Evolutionary conservation across 768 basidiomycete species (phyloP), one percentile per base, ranked within the genome.

Genomic region (Ephemerocybe angulata): DNA sequence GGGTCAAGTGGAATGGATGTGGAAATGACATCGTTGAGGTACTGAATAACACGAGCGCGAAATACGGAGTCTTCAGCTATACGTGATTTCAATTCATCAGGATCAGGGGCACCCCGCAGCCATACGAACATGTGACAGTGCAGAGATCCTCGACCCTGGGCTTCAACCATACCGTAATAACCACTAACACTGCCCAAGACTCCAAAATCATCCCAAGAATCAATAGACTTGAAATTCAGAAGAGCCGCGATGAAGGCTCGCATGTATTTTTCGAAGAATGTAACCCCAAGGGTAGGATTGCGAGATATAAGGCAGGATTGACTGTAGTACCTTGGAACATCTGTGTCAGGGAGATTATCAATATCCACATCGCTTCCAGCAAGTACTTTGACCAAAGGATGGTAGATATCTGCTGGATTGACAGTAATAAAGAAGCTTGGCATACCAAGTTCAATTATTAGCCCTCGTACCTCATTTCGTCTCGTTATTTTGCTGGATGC

Each of bases 181-280:
- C 63, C 71, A 13, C 60, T 66, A 0, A 70, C 63, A 4, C 37
- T 3, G 0, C 78, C 76, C 0, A 78, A 54, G 0, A 75, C 37
- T 0, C 77, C 72, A 3, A n/a, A n/a, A n/a, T n/a, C n/a, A n/a
- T n/a, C n/a, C n/a, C n/a, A n/a, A n/a, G n/a, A n/a, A n/a, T n/a
- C n/a, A n/a, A n/a, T n/a, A n/a, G n/a, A n/a, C n/a, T n/a, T 54
- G 53, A 29, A 70, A 0, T 61, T 57, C 1, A 78, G 51, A 0
- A 76, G 5, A 21, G 57, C 37, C 0, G 41, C 10, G 11, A 76
- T 63, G 53, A 78, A 74, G 0, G 65, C 62, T 12, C 65, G 58
- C 60, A 78, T 75, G 24, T 72, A 73, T 1, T 69, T 54, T 57
- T 78, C 60, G 54, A 79, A 79, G 58, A 76, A 79, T n/a, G 70